phyloP scores from a whole-genome alignment of 495 filamentous ascomycete species.

The Aspergillus taichungensis region DNA sequence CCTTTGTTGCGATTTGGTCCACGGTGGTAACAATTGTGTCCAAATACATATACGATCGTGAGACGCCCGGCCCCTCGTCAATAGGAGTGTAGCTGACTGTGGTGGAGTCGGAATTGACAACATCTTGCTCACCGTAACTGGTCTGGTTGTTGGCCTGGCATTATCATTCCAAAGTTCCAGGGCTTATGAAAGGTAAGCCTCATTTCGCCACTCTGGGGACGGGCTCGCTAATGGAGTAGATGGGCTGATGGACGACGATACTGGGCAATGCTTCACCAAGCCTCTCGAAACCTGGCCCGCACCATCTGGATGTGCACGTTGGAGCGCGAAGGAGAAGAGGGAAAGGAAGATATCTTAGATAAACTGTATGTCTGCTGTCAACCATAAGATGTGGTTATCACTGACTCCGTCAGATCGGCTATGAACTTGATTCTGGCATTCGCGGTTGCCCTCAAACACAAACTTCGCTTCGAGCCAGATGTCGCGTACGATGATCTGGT shows the following conservation, averaged over 20 bases:
- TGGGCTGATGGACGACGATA: conserved; percentile 67
- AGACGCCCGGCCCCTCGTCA: conserved; percentile 10
- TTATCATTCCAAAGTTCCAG: conserved; percentile 78
- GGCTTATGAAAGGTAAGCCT: conserved; percentile 63
- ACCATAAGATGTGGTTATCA: not conserved
- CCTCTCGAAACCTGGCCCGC: conserved; percentile 64
- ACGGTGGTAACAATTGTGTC: conserved; percentile 58
- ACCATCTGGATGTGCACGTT: conserved; percentile 68
- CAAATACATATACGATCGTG: conserved; percentile 40
- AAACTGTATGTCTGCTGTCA: conserved; percentile 44
- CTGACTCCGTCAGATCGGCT: conserved; percentile 37
- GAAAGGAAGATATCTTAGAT: conserved; percentile 60
- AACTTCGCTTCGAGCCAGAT: conserved; percentile 78
- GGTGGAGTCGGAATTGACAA: conserved; percentile 47
- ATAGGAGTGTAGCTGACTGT: not conserved
- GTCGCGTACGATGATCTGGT: conserved; percentile 59
- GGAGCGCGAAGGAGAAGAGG: conserved; percentile 52
- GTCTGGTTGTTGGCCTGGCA: conserved; percentile 81
- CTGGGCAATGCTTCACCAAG: conserved; percentile 66
- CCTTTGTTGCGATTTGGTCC: conserved; percentile 60
- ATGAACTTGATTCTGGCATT: conserved; percentile 79
- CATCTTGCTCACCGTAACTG: conserved; percentile 72
- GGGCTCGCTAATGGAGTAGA: conserved; percentile 14
- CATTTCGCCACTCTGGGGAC: not conserved
- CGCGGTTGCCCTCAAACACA: conserved; percentile 69